Conservation (phyloP, 768 basidiomycete genomes). For the Myochromella boudieri region DNA sequence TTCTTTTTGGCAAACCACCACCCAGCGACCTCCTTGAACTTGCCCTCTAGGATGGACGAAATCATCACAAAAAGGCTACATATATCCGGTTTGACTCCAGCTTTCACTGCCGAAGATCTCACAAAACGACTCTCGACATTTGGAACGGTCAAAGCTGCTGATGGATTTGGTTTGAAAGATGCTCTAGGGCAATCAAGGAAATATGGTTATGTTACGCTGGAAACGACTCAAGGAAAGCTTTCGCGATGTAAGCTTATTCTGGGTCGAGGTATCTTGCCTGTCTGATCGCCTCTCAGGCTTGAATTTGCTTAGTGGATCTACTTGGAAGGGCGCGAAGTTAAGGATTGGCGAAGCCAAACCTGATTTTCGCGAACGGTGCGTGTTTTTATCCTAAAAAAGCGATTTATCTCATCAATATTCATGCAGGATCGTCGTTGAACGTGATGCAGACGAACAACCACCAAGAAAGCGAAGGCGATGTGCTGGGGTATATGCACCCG, state of each 20-base stretch:
- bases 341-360: conserved; percentile 83
- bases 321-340: conserved; percentile 86
- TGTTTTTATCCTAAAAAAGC: background rate
- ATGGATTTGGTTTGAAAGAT: conserved; percentile 67
- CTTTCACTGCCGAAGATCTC: conserved; percentile 59
- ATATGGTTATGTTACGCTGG: conserved; percentile 74
- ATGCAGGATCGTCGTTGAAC: conserved; percentile 33
- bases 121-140: conserved; percentile 59
- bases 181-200: conserved; percentile 65
- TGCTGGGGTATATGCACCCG: conserved; percentile 46
- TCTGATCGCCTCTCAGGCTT: conserved; percentile 45
- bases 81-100: conserved; percentile 72
- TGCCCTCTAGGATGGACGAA: conserved; percentile 10
- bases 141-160: conserved; percentile 65
- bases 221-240: conserved; percentile 58
- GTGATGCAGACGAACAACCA: conserved; percentile 30
- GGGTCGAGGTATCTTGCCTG: background rate
- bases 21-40: background rate
- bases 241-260: conserved; percentile 54
- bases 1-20: no score
- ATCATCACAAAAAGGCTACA: conserved; percentile 61
- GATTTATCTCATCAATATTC: background rate
- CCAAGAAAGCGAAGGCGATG: conserved; percentile 43
- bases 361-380: conserved; percentile 65
- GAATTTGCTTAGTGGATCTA: conserved; percentile 75